phyloP scores from a whole-genome alignment of 2,329 filamentous ascomycete genomes.

The Fusarium falciforme region DNA sequence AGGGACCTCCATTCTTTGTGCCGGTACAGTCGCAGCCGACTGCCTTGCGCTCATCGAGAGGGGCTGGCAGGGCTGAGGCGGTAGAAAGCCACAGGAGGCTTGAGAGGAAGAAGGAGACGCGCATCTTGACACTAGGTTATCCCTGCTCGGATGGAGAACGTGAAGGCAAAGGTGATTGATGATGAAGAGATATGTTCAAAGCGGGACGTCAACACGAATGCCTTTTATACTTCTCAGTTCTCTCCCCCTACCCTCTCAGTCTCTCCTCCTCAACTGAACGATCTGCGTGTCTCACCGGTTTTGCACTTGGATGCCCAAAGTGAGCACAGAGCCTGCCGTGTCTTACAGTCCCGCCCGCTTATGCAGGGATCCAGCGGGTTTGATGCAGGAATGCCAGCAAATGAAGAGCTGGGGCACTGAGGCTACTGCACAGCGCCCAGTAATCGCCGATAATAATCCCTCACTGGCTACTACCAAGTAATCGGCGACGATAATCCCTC shows the following conservation, averaged over 20 bases:
- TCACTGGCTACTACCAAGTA: not conserved
- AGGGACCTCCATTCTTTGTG: conserved; percentile 29
- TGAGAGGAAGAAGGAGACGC: conserved; percentile 25
- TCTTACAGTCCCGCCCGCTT: conserved; percentile 2
- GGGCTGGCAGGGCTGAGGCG: conserved; percentile 22
- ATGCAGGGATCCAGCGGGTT: conserved; percentile 10
- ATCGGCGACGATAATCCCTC: not conserved
- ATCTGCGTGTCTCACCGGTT: conserved; percentile 15
- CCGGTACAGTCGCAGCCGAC: conserved; percentile 38
- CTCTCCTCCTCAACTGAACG: not conserved
- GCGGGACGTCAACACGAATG: accelerated
- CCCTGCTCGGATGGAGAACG: too few relatives aligned
- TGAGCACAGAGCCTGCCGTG: conserved; percentile 9
- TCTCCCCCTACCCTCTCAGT: not conserved
- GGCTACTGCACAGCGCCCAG: not conserved
- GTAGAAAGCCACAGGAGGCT: conserved; percentile 28
- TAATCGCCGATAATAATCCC: not conserved
- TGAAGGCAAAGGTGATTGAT: not conserved
- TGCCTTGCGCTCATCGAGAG: conserved; percentile 2
- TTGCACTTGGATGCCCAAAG: conserved; percentile 3
- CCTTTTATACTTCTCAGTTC: conserved; percentile 1
- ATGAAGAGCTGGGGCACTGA: not conserved
- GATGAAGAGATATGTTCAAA: not conserved
- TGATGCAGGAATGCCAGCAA: not conserved
- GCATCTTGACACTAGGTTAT: conserved; percentile 22